Evolutionary conservation across 768 basidiomycete species (phyloP).

Genomic region (Holtermanniella nyarrowii): DNA sequence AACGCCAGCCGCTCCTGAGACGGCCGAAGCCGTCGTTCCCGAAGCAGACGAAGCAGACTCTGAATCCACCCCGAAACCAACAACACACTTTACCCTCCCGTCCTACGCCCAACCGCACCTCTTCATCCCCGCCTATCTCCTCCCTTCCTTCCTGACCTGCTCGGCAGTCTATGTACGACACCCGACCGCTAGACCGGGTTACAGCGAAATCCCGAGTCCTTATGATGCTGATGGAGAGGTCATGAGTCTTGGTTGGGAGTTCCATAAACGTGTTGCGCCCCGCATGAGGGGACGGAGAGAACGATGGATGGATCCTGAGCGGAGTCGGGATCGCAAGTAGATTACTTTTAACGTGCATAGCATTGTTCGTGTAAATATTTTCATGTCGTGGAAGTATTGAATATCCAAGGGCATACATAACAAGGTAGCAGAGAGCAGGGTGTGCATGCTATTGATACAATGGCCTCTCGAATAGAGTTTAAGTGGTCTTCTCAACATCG

Average conservation of each 20-base stretch:
- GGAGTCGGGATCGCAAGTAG: constrained; percentile 8
- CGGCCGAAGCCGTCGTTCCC: constrained; percentile 1
- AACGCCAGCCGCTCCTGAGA: neutral
- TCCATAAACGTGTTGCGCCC: constrained; percentile 47
- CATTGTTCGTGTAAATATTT: neutral
- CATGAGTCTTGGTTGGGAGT: constrained; percentile 89
- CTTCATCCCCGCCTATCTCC: constrained; percentile 85
- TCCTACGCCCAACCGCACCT: constrained; percentile 78
- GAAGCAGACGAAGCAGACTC: neutral
- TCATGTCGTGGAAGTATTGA: too few relatives aligned
- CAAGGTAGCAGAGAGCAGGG: neutral
- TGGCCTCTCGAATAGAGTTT: constrained; percentile 13
- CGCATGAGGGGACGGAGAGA: constrained; percentile 22
- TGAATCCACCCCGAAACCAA: constrained; percentile 6
- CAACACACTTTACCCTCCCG: constrained; percentile 66
- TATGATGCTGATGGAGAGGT: constrained; percentile 93
- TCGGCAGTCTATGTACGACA: constrained; percentile 88
- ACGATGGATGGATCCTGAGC: constrained; percentile 21
- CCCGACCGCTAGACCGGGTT: constrained; percentile 90
- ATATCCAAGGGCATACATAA: neutral
- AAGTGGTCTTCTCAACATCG: neutral
- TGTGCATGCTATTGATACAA: constrained; percentile 1
- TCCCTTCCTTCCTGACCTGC: constrained; percentile 76
- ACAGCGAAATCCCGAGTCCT: constrained; percentile 82
- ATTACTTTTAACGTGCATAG: neutral